Evolutionary conservation across 371 early-diverging fungal genomes (phyloP).

Genomic region (Zychaea mexicana): DNA sequence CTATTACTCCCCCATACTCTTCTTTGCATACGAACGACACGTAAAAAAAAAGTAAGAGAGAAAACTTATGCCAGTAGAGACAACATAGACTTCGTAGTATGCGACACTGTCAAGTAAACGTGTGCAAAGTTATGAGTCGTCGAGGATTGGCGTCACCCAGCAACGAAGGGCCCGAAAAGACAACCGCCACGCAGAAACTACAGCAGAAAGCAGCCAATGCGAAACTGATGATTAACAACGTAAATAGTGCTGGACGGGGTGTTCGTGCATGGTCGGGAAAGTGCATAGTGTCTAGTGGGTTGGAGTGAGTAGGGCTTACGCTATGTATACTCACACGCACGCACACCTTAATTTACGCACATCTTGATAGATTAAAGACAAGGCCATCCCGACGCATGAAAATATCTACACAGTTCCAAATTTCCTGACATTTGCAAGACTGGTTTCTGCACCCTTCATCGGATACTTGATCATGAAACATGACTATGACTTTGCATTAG

Average conservation of each 20-base stretch:
- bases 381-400: conserved; percentile 52
- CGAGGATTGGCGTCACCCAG: not conserved
- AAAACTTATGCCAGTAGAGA: not conserved
- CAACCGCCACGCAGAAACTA: not conserved
- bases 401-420: conserved; percentile 92
- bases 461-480: conserved; percentile 85
- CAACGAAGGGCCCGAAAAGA: not conserved
- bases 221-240: conserved; percentile 40
- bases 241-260: too few species aligned
- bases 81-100: not conserved
- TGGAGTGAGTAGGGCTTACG: not conserved
- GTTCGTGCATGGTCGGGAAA: too few species aligned
- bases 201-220: conserved; percentile 39
- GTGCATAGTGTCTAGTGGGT: too few species aligned
- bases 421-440: conserved; percentile 76
- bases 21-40: too few species aligned
- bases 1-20: too few species aligned
- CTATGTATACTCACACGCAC: not conserved
- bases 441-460: conserved; percentile 81
- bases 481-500: conserved; percentile 68
- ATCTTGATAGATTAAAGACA: conserved; percentile 23
- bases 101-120: not conserved
- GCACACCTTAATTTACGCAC: not conserved
- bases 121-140: not conserved
- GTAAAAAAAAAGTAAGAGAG: too few species aligned